These are phyloP conservation scores for Wickerhamiella qilinensis DNA, from an alignment of 805 yeast genomes.

Conservation along the genomic window DNA sequence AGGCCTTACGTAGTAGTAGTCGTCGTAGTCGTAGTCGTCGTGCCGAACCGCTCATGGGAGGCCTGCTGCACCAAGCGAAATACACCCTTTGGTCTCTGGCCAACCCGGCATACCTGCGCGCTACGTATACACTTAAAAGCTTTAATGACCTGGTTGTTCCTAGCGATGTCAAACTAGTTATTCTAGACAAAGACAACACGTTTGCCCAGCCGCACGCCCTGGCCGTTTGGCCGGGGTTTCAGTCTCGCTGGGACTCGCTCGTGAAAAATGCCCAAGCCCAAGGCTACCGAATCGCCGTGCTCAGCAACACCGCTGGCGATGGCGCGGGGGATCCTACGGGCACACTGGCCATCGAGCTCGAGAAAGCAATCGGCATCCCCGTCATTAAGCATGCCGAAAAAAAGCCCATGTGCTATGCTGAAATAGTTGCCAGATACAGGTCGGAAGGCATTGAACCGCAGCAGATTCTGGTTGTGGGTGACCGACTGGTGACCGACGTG, in stretches of 20 bases:
- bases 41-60: neutral
- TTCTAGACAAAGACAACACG: constrained; percentile 90
- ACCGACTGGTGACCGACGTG: constrained; percentile 78
- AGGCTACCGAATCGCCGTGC: constrained; percentile 51
- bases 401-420: constrained; percentile 32
- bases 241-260: constrained; percentile 30
- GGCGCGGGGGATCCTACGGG: constrained; percentile 53
- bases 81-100: constrained; percentile 6
- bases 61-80: constrained; percentile 2
- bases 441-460: constrained; percentile 33
- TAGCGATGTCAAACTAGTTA: constrained; percentile 46
- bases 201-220: constrained; percentile 74
- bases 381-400: constrained; percentile 21
- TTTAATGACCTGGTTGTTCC: constrained; percentile 12
- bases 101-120: constrained; percentile 8
- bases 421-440: constrained; percentile 45
- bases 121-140: constrained; percentile 7
- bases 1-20: too few species aligned
- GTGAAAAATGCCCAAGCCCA: constrained; percentile 25
- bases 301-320: constrained; percentile 80
- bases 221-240: constrained; percentile 62
- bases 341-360: constrained; percentile 45
- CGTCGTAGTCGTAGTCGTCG: too few species aligned
- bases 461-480: constrained; percentile 79
- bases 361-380: constrained; percentile 30